Evolutionary conservation across 768 basidiomycete species (phyloP).

Genomic region (Tylopilus sp.): DNA sequence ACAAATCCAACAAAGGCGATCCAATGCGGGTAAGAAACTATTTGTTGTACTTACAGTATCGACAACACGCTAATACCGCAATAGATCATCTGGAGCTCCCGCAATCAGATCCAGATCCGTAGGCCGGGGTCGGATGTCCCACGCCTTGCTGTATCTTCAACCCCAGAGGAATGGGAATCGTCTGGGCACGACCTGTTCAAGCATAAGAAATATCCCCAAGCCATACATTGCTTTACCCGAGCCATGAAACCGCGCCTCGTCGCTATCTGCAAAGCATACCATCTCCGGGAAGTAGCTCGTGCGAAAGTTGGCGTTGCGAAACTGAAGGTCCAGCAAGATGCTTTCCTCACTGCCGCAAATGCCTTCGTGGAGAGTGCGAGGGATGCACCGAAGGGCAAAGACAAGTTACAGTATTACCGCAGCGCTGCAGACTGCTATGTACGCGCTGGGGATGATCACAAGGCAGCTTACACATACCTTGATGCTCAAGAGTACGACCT

Average conservation of each 20-base stretch:
- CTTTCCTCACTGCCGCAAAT: constrained; percentile 45
- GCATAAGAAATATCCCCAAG: constrained; percentile 44
- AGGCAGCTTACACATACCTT: constrained; percentile 45
- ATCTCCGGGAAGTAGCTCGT: constrained; percentile 50
- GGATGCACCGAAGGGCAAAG: constrained; percentile 24
- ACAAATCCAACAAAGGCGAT: constrained; percentile 52
- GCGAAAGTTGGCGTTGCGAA: constrained; percentile 25
- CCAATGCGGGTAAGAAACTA: constrained; percentile 48
- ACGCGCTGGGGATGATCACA: constrained; percentile 34
- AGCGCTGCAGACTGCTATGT: constrained; percentile 49
- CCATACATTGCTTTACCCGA: constrained; percentile 50
- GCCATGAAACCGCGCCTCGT: constrained; percentile 43
- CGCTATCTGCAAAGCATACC: constrained; percentile 49
- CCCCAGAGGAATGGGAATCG: constrained; percentile 43
- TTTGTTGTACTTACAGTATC: not conserved
- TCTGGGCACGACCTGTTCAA: constrained; percentile 40
- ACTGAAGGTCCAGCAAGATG: constrained; percentile 26
- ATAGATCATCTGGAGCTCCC: constrained; percentile 52
- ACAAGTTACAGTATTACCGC: constrained; percentile 36
- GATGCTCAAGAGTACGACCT: constrained; percentile 40
- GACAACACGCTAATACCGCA: not conserved
- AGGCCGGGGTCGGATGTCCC: constrained; percentile 48
- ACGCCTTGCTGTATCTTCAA: constrained; percentile 52
- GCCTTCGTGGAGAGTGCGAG: constrained; percentile 46
- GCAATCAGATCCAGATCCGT: constrained; percentile 45